Base-by-base conservation (phyloP, 805 yeast species). In the Teunomyces aglyptinius region DNA sequence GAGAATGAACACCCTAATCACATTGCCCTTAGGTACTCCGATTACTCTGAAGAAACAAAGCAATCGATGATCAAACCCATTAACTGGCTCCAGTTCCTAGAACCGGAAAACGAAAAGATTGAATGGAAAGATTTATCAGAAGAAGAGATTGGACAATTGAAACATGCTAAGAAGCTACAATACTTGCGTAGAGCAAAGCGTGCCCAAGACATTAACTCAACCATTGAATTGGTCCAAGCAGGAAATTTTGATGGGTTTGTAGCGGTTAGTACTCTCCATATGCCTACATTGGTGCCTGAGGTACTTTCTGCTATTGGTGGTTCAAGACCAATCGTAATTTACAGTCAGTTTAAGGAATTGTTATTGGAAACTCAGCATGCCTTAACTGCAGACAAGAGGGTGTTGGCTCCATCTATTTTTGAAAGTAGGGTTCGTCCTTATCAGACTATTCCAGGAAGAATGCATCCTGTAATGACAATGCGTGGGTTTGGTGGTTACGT, bases 401-500 rank as follows among this genome's bases (percentile, higher is more conserved):
- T 88, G 7, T 71, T 94, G 55, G 92, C 94, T 0, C 96, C 97
- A 4, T 80, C 89, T 12, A 81, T 92, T 18, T 75, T 79, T 51
- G 97, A 91, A 64, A 81, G 95, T 1, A 76, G 88, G 51, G 94
- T 86, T 10, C 79, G 97, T 52, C 84, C 83, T 42, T 91, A 86
- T 63, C 99, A 94, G 70, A 89, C 97, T 3, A 81, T 92, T 24
- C 89, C 96, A 15, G 99, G 98, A 6, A 83, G 95, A 61, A 73
- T 92, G 58, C 99, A 94, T 64, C 99, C 99, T 0, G 61, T 84
- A 49, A 94, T 94, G 99, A 88, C 97, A 0, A 83, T 85, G 76
- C 78, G 89, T 57, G 90, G 96, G 5, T 91, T 86, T 48, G 98
- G 97, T 28, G 99, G 99, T 0, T 92, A 82, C 63, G 63, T 94